Conservation (phyloP, 2,329 filamentous ascomycete species). For the Trichoderma guizhouense region DNA sequence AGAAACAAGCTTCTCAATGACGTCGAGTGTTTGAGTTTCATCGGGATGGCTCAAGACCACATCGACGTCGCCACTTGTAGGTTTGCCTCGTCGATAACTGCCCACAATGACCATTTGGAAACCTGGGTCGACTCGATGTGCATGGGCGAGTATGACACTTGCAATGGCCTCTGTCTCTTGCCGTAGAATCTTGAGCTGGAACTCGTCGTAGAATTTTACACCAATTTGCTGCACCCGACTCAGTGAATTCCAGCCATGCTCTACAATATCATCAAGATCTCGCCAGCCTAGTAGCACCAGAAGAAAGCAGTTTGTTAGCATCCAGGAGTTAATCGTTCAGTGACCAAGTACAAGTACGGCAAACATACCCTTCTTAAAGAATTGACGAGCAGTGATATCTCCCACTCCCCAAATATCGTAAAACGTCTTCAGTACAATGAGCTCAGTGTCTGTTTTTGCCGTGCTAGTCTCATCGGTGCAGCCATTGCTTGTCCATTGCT, state of each 20-base stretch:
- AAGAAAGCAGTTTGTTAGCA: not conserved
- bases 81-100: constrained; percentile 77
- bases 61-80: constrained; percentile 75
- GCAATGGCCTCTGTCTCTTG: constrained; percentile 70
- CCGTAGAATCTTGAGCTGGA: constrained; percentile 67
- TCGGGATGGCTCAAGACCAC: constrained; percentile 78
- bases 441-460: constrained; percentile 60
- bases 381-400: constrained; percentile 73
- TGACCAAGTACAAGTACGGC: not conserved
- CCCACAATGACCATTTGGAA: constrained; percentile 66
- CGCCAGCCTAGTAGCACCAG: constrained; percentile 56
- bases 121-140: constrained; percentile 56
- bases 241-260: constrained; percentile 73
- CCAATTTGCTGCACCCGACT: constrained; percentile 87
- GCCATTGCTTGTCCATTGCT: constrained; percentile 65
- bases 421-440: constrained; percentile 66
- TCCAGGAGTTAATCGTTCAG: too few relatives aligned
- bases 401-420: constrained; percentile 92
- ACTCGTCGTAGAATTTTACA: constrained; percentile 89
- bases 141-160: constrained; percentile 60
- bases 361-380: constrained; percentile 60
- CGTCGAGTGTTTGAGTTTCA: constrained; percentile 61
- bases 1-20: constrained; percentile 69
- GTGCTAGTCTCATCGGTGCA: constrained; percentile 61
- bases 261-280: constrained; percentile 80